A percentile compares a stretch with the other conserved stretches of the same genome.
phyloP scores from a whole-genome alignment of 2,329 filamentous ascomycete species.

The Trichoderma sp. region DNA sequence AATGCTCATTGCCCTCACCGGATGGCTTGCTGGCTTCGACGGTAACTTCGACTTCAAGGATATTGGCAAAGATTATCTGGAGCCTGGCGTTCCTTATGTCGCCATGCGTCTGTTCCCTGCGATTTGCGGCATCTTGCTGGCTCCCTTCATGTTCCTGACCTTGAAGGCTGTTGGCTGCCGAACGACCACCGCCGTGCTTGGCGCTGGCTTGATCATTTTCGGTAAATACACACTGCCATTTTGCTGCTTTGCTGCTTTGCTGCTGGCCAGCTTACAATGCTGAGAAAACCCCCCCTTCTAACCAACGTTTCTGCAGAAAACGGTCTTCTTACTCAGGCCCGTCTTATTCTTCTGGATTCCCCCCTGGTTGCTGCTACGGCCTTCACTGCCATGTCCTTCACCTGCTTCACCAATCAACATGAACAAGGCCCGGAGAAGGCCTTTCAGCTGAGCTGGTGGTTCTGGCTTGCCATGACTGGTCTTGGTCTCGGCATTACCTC shows the following conservation, averaged over 20 bases:
- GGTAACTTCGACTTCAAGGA: constrained; percentile 99
- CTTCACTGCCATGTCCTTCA: constrained; percentile 84
- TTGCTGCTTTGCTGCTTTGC: not conserved
- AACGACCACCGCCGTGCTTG: constrained; percentile 78
- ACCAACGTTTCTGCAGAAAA: constrained; percentile 63
- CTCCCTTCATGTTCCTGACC: constrained; percentile 91
- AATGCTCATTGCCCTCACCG: constrained; percentile 90
- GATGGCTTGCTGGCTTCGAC: constrained; percentile 91
- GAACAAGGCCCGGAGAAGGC: constrained; percentile 86
- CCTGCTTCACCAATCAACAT: constrained; percentile 93
- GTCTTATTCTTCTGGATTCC: constrained; percentile 92
- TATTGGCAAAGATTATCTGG: constrained; percentile 97
- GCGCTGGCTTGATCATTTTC: constrained; percentile 84
- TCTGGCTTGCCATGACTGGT: constrained; percentile 87
- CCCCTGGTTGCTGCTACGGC: constrained; percentile 91
- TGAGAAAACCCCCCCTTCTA: constrained; percentile 25
- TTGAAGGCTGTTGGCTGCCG: constrained; percentile 88
- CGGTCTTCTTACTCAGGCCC: constrained; percentile 88
- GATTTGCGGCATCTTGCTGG: constrained; percentile 79
- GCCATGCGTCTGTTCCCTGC: constrained; percentile 95
- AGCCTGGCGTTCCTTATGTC: constrained; percentile 92
- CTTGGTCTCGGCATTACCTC: constrained; percentile 83
- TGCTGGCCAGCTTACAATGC: not conserved
- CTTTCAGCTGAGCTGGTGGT: constrained; percentile 93
- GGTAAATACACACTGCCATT: constrained; percentile 53